Conservation (phyloP, 2,329 filamentous ascomycete species). For the Alternaria atra region DNA sequence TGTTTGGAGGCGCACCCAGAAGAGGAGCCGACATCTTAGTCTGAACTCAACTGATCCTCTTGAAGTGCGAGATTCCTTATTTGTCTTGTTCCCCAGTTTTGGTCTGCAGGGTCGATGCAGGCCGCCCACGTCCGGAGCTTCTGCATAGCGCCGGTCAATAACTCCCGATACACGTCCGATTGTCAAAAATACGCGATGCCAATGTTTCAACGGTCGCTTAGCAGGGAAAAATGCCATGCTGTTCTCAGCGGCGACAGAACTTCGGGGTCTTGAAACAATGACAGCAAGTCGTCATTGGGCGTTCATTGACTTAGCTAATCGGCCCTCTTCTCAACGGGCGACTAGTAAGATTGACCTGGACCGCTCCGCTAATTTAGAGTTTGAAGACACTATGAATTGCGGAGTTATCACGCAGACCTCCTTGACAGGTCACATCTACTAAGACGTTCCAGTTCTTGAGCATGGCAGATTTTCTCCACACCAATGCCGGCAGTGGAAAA, state of each 20-base stretch:
- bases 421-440: neutral
- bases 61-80: neutral
- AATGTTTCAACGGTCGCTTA: constrained; percentile 4
- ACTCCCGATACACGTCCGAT: neutral
- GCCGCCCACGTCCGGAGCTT: constrained; percentile 5
- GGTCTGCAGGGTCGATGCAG: neutral
- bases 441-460: neutral
- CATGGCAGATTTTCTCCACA: neutral
- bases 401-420: neutral
- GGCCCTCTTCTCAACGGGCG: constrained; percentile 10
- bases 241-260: neutral
- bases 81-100: neutral
- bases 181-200: neutral
- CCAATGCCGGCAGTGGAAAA: constrained; percentile 4
- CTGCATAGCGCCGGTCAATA: neutral
- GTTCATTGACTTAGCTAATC: neutral
- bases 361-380: neutral
- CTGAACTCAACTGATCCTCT: neutral
- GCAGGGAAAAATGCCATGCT: neutral
- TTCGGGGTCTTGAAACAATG: neutral
- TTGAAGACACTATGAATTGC: neutral
- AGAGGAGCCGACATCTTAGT: neutral
- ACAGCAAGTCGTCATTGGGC: constrained; percentile 1
- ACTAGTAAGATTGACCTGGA: constrained; percentile 5
- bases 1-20: constrained; percentile 1